A percentile compares a stretch with the other conserved stretches of the same genome.
phyloP scores from a whole-genome alignment of 352 stramenopile species.

The Globisporangium spinosum region DNA sequence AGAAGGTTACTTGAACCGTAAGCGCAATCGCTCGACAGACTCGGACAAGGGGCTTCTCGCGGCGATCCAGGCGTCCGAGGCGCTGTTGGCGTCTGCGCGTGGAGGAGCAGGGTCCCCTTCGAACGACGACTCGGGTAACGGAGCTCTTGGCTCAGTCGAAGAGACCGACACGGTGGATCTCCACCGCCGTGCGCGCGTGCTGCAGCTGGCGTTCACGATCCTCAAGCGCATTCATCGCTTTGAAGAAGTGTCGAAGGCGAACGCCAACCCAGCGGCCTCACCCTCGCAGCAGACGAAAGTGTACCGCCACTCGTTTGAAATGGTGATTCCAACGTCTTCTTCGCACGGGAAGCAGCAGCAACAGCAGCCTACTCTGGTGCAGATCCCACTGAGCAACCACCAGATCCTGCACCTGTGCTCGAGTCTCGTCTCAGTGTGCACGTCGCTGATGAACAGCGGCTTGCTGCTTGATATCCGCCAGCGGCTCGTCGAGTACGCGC shows the following conservation, averaged over 20 bases:
- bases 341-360: slow-evolving; percentile 17
- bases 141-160: neutral
- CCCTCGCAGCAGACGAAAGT: slow-evolving; percentile 19
- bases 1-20: slow-evolving; percentile 48
- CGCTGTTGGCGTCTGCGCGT: slow-evolving; percentile 13
- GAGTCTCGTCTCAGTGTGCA: slow-evolving; percentile 48
- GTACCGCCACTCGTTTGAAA: slow-evolving; percentile 60
- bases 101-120: neutral
- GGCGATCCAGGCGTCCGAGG: slow-evolving; percentile 51
- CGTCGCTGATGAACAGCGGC: slow-evolving; percentile 31
- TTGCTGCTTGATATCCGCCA: slow-evolving; percentile 46
- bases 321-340: slow-evolving; percentile 35
- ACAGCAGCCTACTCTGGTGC: slow-evolving; percentile 28
- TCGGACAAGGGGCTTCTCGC: slow-evolving; percentile 52
- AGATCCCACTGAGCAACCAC: slow-evolving; percentile 58
- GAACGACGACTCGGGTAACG: neutral
- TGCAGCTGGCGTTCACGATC: slow-evolving; percentile 57
- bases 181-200: slow-evolving; percentile 50
- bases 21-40: slow-evolving; percentile 69
- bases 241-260: slow-evolving; percentile 43
- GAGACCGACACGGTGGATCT: slow-evolving; percentile 28
- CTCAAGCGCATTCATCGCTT: slow-evolving; percentile 59
- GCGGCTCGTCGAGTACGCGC: slow-evolving; percentile 41
- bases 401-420: slow-evolving; percentile 56
- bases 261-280: slow-evolving; percentile 17